A percentile compares a stretch with the other conserved stretches of the same genome.
Conservation (phyloP, 805 yeast species). For the Cyberlindnera samutprakarnensis region DNA sequence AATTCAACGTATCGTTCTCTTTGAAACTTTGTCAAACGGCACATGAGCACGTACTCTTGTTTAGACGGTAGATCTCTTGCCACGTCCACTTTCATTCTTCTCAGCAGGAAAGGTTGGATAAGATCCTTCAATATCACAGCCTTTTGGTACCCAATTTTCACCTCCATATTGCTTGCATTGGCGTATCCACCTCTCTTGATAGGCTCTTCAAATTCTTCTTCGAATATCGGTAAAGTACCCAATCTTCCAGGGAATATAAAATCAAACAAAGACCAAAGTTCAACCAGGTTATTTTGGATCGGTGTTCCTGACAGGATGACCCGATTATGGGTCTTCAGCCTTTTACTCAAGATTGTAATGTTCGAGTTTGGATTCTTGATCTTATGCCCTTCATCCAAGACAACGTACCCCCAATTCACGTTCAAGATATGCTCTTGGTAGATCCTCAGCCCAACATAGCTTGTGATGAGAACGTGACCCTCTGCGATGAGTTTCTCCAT, state of each 20-base stretch:
- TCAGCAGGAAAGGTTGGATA: constrained; percentile 79
- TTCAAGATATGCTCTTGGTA: constrained; percentile 60
- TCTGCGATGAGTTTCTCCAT: constrained; percentile 49
- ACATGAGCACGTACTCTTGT: constrained; percentile 89
- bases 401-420: constrained; percentile 80
- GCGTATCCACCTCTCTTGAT: constrained; percentile 98
- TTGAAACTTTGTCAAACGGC: constrained; percentile 74
- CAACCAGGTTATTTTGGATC: constrained; percentile 86
- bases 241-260: constrained; percentile 91
- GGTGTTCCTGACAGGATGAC: constrained; percentile 94
- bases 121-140: constrained; percentile 85
- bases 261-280: constrained; percentile 92
- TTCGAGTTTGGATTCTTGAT: constrained; percentile 92
- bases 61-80: constrained; percentile 93
- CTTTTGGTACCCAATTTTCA: constrained; percentile 92
- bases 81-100: constrained; percentile 88
- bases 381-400: constrained; percentile 94
- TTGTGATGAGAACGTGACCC: constrained; percentile 86
- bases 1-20: constrained; percentile 67
- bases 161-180: constrained; percentile 92
- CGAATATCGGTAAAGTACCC: constrained; percentile 93
- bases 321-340: constrained; percentile 75
- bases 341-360: constrained; percentile 79
- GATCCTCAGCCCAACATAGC: constrained; percentile 78
- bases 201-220: constrained; percentile 85